phyloP scores from a whole-genome alignment of 306 rosid genomes.

The Astragalus membranaceus region DNA sequence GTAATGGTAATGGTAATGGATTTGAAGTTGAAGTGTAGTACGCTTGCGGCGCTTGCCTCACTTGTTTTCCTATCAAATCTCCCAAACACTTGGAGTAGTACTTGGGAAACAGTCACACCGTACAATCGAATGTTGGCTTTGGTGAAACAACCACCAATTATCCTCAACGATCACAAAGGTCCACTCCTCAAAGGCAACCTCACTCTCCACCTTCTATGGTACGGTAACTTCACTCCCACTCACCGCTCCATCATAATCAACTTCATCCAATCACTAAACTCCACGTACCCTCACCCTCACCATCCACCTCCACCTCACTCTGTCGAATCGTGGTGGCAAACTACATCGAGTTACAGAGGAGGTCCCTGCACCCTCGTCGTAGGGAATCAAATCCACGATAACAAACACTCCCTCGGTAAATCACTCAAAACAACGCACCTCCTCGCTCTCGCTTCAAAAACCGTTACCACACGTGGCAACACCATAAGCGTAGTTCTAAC shows the following conservation, averaged over 20 bases:
- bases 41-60: background rate
- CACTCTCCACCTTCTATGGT: constrained; percentile 51
- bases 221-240: constrained; percentile 46
- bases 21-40: background rate
- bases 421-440: constrained; percentile 8
- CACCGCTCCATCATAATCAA: constrained; percentile 31
- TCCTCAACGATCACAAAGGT: constrained; percentile 57
- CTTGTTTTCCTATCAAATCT: background rate
- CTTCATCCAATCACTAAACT: constrained; percentile 15
- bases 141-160: constrained; percentile 11
- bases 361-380: constrained; percentile 13
- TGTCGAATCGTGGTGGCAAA: constrained; percentile 19
- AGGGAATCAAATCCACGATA: constrained; percentile 15
- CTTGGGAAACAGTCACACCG: background rate
- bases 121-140: constrained; percentile 3
- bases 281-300: background rate
- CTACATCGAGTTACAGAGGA: background rate
- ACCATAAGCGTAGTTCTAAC: constrained; percentile 11
- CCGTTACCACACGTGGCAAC: background rate
- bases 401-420: constrained; percentile 17
- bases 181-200: constrained; percentile 46
- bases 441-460: background rate
- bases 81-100: background rate
- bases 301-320: background rate
- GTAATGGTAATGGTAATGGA: background rate